phyloP scores from a whole-genome alignment of 495 filamentous ascomycete species.

The Eremomyces bilateralis region DNA sequence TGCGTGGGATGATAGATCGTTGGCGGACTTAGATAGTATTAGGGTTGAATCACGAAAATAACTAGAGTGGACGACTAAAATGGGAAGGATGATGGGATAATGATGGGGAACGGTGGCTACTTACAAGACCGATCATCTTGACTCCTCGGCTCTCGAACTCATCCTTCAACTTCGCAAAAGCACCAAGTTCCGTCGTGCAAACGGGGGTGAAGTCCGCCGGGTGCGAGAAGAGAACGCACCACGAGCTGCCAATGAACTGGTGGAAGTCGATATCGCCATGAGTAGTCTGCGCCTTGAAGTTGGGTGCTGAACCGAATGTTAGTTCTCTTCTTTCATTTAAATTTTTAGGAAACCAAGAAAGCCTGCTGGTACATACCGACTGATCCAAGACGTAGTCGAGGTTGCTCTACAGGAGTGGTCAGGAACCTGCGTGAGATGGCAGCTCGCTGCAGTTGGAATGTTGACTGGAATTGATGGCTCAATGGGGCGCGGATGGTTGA shows the following conservation, averaged over 20 bases:
- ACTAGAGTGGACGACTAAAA: no score
- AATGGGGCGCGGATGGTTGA: no score
- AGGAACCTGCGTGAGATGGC: constrained; percentile 18
- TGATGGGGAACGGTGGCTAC: no score
- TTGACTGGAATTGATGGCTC: no score
- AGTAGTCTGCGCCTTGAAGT: constrained; percentile 43
- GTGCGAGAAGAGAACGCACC: constrained; percentile 48
- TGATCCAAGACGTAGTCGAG: constrained; percentile 36
- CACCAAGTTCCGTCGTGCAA: constrained; percentile 48
- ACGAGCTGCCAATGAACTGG: constrained; percentile 32
- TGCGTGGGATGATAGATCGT: constrained; percentile 34
- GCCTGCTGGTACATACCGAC: constrained; percentile 8
- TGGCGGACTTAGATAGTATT: constrained; percentile 22
- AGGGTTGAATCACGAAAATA: neutral
- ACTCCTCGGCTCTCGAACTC: constrained; percentile 41
- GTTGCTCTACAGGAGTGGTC: constrained; percentile 24
- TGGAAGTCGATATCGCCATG: constrained; percentile 43
- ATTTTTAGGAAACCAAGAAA: neutral
- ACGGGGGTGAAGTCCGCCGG: constrained; percentile 51
- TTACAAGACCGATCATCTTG: constrained; percentile 42
- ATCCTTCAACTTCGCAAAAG: constrained; percentile 38
- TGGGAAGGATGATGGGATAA: no score
- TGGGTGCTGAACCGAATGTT: constrained; percentile 26
- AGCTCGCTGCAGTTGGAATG: no score
- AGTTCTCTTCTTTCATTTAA: neutral